Evolutionary conservation across 306 rosid species (phyloP).

Genomic region (Luffa acutangula): DNA sequence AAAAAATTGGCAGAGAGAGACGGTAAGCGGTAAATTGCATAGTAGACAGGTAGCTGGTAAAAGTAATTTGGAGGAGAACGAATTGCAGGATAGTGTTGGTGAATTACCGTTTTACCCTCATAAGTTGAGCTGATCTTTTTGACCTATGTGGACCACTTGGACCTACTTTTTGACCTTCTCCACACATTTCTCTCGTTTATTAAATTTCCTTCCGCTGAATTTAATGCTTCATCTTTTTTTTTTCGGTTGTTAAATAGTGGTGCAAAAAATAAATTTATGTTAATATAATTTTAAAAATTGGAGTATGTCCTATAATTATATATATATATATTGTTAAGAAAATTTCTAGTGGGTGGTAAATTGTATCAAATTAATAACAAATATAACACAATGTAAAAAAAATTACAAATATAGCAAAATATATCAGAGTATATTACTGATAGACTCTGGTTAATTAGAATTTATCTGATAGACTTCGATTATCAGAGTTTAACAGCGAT

Average conservation of each 20-base stretch:
- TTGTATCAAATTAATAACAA: too few relatives aligned
- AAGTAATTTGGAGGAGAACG: background rate
- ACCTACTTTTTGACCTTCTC: background rate
- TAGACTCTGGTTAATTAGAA: too few relatives aligned
- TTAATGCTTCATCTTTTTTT: background rate
- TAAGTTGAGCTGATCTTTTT: background rate
- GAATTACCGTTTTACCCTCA: background rate
- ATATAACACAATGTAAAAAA: too few relatives aligned
- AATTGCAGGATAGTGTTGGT: background rate
- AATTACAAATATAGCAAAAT: too few relatives aligned
- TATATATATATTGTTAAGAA: too few relatives aligned
- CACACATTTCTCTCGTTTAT: background rate
- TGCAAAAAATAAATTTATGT: background rate
- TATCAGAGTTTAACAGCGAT: too few relatives aligned
- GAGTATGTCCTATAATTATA: too few relatives aligned
- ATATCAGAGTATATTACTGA: too few relatives aligned
- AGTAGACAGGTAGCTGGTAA: background rate
- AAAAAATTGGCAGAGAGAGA: background rate
- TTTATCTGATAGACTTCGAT: too few relatives aligned
- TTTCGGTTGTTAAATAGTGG: background rate
- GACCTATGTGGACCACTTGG: conserved; percentile 11
- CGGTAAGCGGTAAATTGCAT: background rate
- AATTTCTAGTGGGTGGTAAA: too few relatives aligned
- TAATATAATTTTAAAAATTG: too few relatives aligned
- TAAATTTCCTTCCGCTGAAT: background rate